Base-by-base conservation (phyloP, 129 eudicot genomes). In the Mikania micrantha region DNA sequence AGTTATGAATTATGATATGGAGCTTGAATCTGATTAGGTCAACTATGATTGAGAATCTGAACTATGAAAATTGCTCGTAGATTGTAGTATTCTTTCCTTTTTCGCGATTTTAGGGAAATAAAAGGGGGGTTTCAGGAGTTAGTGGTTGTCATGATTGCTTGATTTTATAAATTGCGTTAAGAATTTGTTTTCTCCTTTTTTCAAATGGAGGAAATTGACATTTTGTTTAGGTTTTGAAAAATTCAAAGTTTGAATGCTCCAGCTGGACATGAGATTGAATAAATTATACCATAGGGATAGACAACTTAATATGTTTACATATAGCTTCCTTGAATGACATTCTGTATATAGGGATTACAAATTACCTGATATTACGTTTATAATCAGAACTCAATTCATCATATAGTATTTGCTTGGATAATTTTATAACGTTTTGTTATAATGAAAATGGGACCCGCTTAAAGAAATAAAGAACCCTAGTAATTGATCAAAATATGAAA, bases 201-300 rank as follows among this genome's bases (percentile, higher is more conserved):
- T 27, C 48, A 2, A 41, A 57, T 22, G 11, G 7, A 13, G 5
- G 56, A 41, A 45, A 60, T 68, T 76, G 70, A 76, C 80, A 76
- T 47, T 35, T 68, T 17, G 79, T 42, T 38, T 4, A 48, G 54
- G 80, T 60, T 59, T 59, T 68, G 28, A 59, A 47, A 16, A 36
- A 25, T 27, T 48, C 75, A 48, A 76, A 68, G 58, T 60, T 60
- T 48, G 57, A 60, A 25, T 27, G 3, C 56, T 50, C 64, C 80
- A 68, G 80, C 80, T 76, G 75, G 68, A 60, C 57, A 60, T 45
- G 24, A 67, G 62, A 60, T 76, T 68, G 68, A 60, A 59, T 76
- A 59, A 39, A 32, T 41, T 25, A 32, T 31, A 66, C 38, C 66
- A 28, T 66, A 54, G 52, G 54, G n/a, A 34, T 6, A 53, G 40